phyloP scores from a whole-genome alignment of 208 protist species.

The Trypanosoma mega region DNA sequence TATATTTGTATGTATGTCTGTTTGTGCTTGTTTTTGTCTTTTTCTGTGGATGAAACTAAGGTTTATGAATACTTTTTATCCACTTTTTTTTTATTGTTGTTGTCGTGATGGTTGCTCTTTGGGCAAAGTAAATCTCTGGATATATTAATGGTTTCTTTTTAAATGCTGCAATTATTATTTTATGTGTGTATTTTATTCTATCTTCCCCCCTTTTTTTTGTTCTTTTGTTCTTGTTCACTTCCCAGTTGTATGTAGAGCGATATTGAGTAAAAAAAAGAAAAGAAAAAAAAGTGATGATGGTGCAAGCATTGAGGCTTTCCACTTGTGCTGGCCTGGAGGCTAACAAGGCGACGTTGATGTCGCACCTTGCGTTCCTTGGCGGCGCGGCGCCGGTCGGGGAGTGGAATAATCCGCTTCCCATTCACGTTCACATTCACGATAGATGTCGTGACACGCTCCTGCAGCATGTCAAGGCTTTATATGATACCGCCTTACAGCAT shows the following conservation, averaged over 20 bases:
- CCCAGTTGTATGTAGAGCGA: too few species aligned
- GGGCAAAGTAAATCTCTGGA: too few species aligned
- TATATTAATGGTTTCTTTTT: too few species aligned
- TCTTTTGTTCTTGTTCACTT: constrained; percentile 23
- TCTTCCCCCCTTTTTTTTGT: constrained; percentile 10
- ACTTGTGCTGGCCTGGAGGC: constrained; percentile 15
- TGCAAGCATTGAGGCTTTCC: constrained; percentile 11
- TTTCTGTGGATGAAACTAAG: too few species aligned
- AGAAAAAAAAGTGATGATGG: neutral
- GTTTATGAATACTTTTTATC: too few species aligned
- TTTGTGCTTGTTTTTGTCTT: too few species aligned
- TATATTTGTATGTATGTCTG: too few species aligned
- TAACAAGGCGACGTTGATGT: constrained; percentile 10
- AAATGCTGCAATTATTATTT: too few species aligned
- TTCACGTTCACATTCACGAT: constrained; percentile 56
- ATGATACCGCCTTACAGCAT: constrained; percentile 46
- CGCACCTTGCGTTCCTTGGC: constrained; percentile 13
- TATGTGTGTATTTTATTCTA: neutral
- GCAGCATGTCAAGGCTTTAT: constrained; percentile 57
- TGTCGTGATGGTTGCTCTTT: too few species aligned
- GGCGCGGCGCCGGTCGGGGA: constrained; percentile 1
- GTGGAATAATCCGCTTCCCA: constrained; percentile 23
- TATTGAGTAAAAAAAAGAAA: constrained; percentile 12
- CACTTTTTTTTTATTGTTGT: too few species aligned
- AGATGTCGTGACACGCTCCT: constrained; percentile 53